These are phyloP conservation scores for Trichoderma breve DNA, from an alignment of 2,329 filamentous ascomycete genomes.

Conservation along the genomic window DNA sequence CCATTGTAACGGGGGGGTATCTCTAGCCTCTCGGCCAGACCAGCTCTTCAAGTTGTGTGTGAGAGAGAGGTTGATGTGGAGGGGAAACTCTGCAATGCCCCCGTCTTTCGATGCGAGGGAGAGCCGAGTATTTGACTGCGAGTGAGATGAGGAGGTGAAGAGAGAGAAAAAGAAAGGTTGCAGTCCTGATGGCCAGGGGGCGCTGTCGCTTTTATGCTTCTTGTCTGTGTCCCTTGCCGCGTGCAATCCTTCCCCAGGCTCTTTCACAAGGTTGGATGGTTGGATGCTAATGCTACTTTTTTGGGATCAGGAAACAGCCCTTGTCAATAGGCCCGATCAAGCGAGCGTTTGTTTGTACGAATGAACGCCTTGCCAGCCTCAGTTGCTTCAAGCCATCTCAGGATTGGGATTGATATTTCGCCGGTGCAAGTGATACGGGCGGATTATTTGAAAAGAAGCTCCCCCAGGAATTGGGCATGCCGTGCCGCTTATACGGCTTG, in stretches of 20 bases:
- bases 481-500: constrained; percentile 7
- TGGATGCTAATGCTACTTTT: not conserved
- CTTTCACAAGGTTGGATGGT: not conserved
- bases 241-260: constrained; percentile 6
- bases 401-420: not conserved
- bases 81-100: not conserved
- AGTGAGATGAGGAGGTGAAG: not conserved
- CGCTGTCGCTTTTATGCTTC: constrained; percentile 3
- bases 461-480: not conserved
- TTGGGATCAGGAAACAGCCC: not conserved
- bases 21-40: constrained; percentile 3
- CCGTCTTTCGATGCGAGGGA: not conserved
- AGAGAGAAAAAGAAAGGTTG: not conserved
- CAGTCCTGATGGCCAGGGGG: not conserved
- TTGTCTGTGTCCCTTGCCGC: not conserved
- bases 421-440: constrained; percentile 2
- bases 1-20: constrained; percentile 4
- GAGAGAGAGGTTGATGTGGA: not conserved
- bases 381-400: constrained; percentile 2
- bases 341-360: not conserved
- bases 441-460: constrained; percentile 1
- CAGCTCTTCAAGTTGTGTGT: not conserved
- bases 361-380: not conserved
- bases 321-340: constrained; percentile 13
- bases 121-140: not conserved